Evolutionary conservation across 148 eudicot genomes (phyloP).

Genomic region (Silene uniflora): DNA sequence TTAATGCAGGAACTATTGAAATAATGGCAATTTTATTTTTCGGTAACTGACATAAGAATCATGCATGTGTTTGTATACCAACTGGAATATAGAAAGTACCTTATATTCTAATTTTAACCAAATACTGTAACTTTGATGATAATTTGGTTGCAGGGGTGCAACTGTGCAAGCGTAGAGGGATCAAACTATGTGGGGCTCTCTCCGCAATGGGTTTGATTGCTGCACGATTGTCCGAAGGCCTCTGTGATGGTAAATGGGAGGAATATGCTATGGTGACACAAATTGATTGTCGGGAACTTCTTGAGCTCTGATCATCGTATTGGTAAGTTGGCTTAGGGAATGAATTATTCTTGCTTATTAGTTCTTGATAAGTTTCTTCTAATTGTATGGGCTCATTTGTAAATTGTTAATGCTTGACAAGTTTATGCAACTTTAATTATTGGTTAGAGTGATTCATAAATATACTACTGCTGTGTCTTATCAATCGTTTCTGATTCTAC

Average conservation of each 20-base stretch:
- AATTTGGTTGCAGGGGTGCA: constrained; percentile 59
- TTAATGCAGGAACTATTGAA: too few relatives aligned
- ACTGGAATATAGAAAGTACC: too few relatives aligned
- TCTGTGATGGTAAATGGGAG: constrained; percentile 63
- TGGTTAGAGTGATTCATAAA: not conserved
- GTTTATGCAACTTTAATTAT: not conserved
- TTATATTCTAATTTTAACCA: too few relatives aligned
- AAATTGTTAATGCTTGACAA: not conserved
- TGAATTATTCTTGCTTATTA: not conserved
- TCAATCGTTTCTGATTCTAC: not conserved
- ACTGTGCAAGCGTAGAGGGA: constrained; percentile 60
- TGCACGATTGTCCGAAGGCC: constrained; percentile 51
- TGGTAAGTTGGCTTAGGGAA: constrained; percentile 42
- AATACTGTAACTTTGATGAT: too few relatives aligned
- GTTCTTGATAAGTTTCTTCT: not conserved
- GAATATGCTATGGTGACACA: constrained; percentile 79
- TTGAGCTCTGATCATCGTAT: constrained; percentile 55
- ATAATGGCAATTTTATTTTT: too few relatives aligned
- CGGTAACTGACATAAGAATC: too few relatives aligned
- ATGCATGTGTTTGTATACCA: too few relatives aligned
- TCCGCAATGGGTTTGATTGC: constrained; percentile 81
- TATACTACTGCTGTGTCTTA: not conserved
- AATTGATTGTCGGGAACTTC: constrained; percentile 65
- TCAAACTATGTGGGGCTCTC: constrained; percentile 62
- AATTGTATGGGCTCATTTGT: not conserved